These are phyloP conservation scores for Russula sp. DNA, from an alignment of 768 basidiomycete genomes.

Conservation along the genomic window DNA sequence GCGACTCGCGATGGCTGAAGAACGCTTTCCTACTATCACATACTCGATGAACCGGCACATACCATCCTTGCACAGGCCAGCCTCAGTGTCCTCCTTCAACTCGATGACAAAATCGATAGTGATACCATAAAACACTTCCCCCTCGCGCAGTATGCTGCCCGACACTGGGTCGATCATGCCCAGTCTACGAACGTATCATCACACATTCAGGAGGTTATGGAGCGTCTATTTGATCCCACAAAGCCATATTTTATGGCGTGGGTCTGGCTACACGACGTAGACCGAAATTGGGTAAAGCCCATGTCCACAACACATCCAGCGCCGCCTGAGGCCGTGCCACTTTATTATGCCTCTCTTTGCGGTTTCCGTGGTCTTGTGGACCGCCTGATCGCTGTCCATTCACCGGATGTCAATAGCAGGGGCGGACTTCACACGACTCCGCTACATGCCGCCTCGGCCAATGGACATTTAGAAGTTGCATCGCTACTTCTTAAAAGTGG, in stretches of 20 bases:
- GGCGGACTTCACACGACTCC: neutral
- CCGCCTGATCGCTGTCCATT: neutral
- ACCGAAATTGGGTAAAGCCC: conserved; percentile 1
- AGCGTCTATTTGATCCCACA: conserved; percentile 1
- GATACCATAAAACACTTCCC: neutral
- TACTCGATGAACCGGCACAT: conserved; percentile 11
- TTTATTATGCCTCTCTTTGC: conserved; percentile 19
- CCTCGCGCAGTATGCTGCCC: conserved; percentile 1
- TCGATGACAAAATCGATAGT: conserved; percentile 7
- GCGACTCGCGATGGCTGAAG: neutral
- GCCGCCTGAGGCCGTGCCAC: neutral
- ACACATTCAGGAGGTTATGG: neutral
- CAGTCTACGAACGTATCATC: neutral
- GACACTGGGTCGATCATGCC: conserved; percentile 17
- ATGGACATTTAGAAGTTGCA: neutral
- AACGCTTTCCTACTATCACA: conserved; percentile 15
- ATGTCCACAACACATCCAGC: neutral
- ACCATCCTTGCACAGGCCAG: conserved; percentile 1
- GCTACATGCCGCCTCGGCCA: neutral
- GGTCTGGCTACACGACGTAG: conserved; percentile 15
- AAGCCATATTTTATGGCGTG: conserved; percentile 11
- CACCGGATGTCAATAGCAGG: neutral
- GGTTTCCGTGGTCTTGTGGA: conserved; percentile 11
- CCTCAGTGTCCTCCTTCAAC: conserved; percentile 15
- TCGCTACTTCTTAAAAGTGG: conserved; percentile 4